Percentiles rank a stretch among this genome's conserved stretches.
Evolutionary conservation across 148 eudicot genomes (phyloP).

Genomic region (Fallopia convolvulus): DNA sequence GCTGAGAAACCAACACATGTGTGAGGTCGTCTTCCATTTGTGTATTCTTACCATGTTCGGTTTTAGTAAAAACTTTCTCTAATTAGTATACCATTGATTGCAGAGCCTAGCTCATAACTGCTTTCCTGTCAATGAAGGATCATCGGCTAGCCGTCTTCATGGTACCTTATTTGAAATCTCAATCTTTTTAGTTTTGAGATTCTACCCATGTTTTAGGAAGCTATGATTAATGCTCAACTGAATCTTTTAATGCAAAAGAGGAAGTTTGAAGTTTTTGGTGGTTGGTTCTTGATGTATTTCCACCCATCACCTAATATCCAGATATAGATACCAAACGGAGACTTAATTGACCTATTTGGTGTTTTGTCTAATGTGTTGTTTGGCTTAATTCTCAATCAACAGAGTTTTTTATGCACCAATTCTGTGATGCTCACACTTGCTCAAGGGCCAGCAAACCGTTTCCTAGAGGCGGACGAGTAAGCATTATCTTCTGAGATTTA

Average conservation of each 20-base stretch:
- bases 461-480: slow-evolving; percentile 69
- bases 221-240: too few species aligned
- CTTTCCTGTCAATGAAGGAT: slow-evolving; percentile 63
- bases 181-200: too few species aligned
- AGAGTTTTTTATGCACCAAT: slow-evolving; percentile 85
- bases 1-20: slow-evolving; percentile 64
- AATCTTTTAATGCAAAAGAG: too few species aligned
- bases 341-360: too few species aligned
- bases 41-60: not conserved
- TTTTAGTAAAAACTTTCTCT: not conserved
- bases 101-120: slow-evolving; percentile 83
- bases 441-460: slow-evolving; percentile 59
- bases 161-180: slow-evolving; percentile 29
- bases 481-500: slow-evolving; percentile 8
- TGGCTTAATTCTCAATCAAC: slow-evolving; percentile 7
- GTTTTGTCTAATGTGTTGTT: too few species aligned
- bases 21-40: slow-evolving; percentile 57
- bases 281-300: too few species aligned
- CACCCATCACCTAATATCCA: too few species aligned
- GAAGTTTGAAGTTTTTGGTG: too few species aligned
- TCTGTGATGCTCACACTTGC: slow-evolving; percentile 90
- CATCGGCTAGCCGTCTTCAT: slow-evolving; percentile 81
- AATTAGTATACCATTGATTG: slow-evolving; percentile 14
- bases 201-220: too few species aligned
- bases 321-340: too few species aligned